Conservation (phyloP, 2,329 filamentous ascomycete species). For the Botryotinia calthae region DNA sequence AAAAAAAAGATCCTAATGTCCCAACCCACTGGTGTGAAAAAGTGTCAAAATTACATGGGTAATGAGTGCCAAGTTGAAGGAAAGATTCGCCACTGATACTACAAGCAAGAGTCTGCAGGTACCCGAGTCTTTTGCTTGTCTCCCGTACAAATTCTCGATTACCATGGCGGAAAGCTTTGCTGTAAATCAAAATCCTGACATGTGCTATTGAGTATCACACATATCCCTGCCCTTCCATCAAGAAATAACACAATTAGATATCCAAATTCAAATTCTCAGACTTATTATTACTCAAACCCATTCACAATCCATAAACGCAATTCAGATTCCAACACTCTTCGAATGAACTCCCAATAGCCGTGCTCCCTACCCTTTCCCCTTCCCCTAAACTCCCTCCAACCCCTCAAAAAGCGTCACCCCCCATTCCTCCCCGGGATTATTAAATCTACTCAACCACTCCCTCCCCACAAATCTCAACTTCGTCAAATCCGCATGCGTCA, state of each 20-base stretch:
- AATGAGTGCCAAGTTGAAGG: not conserved
- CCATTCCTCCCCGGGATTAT: slow-evolving; percentile 41
- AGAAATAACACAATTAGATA: not conserved
- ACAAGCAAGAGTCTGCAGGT: not conserved
- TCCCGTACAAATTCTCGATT: not conserved
- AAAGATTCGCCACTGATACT: not conserved
- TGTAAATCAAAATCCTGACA: rapidly evolving
- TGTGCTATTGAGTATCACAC: not conserved
- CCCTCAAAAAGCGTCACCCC: slow-evolving; percentile 32
- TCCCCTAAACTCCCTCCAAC: not conserved
- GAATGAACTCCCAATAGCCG: not conserved
- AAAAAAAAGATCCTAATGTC: too few relatives aligned
- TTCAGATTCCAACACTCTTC: too few relatives aligned
- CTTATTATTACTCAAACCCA: not conserved
- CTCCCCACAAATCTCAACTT: slow-evolving; percentile 36
- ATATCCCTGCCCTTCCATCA: too few relatives aligned
- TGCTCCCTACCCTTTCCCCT: not conserved
- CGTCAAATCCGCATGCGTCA: slow-evolving; percentile 42
- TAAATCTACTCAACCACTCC: slow-evolving; percentile 36
- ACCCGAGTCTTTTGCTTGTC: not conserved
- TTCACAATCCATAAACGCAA: not conserved
- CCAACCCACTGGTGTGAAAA: too few relatives aligned
- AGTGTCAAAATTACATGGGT: not conserved
- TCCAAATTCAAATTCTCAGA: not conserved
- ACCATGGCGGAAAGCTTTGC: not conserved